A percentile compares a stretch with the other conserved stretches of the same genome.
Conservation (phyloP, 495 filamentous ascomycete genomes). For the Penicillium desertorum region DNA sequence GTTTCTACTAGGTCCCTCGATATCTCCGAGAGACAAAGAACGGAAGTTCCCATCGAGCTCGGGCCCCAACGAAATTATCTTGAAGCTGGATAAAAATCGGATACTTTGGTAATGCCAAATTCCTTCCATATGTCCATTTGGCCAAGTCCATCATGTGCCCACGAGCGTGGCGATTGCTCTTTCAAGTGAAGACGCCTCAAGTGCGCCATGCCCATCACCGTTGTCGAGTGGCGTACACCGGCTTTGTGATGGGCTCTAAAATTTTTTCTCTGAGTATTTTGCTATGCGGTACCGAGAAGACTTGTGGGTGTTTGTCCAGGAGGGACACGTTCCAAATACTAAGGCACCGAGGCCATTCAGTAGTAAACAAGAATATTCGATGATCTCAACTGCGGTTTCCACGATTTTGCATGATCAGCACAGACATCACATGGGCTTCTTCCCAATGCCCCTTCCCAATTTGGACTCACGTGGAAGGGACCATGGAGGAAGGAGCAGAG, state of each 20-base stretch:
- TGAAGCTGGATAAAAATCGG: not conserved
- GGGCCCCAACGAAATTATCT: not conserved
- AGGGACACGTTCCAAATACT: not conserved
- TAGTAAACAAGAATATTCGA: too few species aligned
- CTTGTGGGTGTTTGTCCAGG: not conserved
- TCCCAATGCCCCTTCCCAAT: too few species aligned
- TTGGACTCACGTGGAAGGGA: too few species aligned
- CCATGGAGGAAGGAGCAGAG: too few species aligned
- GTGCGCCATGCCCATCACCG: not conserved
- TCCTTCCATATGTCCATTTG: not conserved
- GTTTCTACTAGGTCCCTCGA: not conserved
- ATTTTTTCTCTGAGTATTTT: not conserved
- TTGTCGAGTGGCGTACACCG: not conserved
- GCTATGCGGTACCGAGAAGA: too few species aligned
- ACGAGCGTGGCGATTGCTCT: not conserved
- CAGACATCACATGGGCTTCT: too few species aligned
- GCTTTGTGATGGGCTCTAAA: not conserved
- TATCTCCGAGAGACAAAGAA: not conserved
- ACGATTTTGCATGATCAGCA: too few species aligned
- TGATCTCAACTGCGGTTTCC: too few species aligned
- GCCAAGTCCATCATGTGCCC: not conserved
- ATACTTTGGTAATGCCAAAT: not conserved
- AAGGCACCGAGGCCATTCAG: too few species aligned
- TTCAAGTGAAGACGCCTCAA: not conserved
- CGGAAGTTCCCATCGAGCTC: not conserved